Base-by-base conservation (phyloP, 2,329 filamentous ascomycete species). In the Orbilia blumenaviensis region DNA sequence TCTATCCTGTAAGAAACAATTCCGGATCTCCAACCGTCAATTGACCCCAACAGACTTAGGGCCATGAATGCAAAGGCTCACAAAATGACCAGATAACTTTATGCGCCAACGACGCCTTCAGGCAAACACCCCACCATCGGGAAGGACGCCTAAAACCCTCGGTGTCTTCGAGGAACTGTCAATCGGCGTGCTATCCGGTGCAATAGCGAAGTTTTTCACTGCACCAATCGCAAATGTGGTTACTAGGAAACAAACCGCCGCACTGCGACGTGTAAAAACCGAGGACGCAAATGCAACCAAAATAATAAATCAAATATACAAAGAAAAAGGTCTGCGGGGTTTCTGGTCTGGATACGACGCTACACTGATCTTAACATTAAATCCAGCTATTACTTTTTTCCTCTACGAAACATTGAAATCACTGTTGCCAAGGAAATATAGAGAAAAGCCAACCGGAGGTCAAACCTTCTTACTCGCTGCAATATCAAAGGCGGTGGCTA, bases 321-420 rank as follows among this genome's bases (percentile, higher is more conserved):
- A 84, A 1, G 90, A 94, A 81, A 91, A 90, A 79, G 93, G 93
- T 0, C 74, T 93, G 8, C 81, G 85, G 48, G 93, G 92, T 1
- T 90, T 97, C 80, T 97, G 93, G 94, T 90, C 92, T 0, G 93
- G 93, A 0, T 96, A 96, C 82, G 92, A 91, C 18, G 92, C 93
- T 1, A 90, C 88, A 21, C 82, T 96, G 71, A 86, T 97, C 41
- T 84, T 96, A 60, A 94, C 93, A 0, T 85, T 96, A 27, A 97
- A 97, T 80, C 93, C 94, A 0, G 90, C 91, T 78, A 87, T 97
- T 78, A 96, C 94, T 0, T 94, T 97, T 81, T 89, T 94, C 79
- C 84, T 96, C 29, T 92, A 96, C 80, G 90, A 92, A 79, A 84
- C 90, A 6, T 84, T 95, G 18, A 89, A 90, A 78, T 85, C 86